These are phyloP conservation scores for Paxillus rubicundulus DNA, from an alignment of 768 basidiomycete genomes.

Conservation along the genomic window DNA sequence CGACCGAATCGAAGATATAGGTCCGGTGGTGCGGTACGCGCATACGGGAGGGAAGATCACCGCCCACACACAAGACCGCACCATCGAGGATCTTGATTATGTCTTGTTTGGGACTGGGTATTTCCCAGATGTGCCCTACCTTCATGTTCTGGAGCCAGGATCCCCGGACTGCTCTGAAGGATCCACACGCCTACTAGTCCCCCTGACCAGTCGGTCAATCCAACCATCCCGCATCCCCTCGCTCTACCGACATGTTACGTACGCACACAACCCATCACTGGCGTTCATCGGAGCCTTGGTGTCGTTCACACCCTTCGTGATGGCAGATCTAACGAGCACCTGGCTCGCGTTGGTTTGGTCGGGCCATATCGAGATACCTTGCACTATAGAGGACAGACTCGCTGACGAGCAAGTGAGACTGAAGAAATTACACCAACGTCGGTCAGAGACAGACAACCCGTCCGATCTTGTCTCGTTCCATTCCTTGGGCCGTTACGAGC, in stretches of 20 bases:
- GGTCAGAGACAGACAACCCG: constrained; percentile 22
- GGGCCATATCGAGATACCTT: constrained; percentile 32
- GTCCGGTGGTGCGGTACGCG: constrained; percentile 38
- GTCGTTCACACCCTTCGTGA: constrained; percentile 46
- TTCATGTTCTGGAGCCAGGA: constrained; percentile 30
- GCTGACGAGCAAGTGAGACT: constrained; percentile 39
- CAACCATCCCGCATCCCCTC: constrained; percentile 41
- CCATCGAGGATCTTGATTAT: constrained; percentile 39
- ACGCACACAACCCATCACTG: constrained; percentile 45
- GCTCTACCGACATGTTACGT: constrained; percentile 45
- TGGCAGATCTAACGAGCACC: constrained; percentile 48
- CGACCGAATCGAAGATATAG: constrained; percentile 41
- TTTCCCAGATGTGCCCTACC: constrained; percentile 39
- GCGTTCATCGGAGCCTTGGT: constrained; percentile 45
- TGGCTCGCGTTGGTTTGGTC: constrained; percentile 47
- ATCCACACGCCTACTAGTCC: constrained; percentile 12
- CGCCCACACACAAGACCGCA: constrained; percentile 36
- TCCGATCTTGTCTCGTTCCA: constrained; percentile 28
- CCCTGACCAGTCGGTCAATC: constrained; percentile 28
- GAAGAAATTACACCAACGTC: constrained; percentile 15
- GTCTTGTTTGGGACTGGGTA: constrained; percentile 51
- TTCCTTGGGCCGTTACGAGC: constrained; percentile 17
- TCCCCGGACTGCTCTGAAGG: background rate
- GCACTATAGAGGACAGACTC: constrained; percentile 32
- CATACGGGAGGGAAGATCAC: constrained; percentile 26